Evolutionary conservation across 2,329 filamentous ascomycete species (phyloP), one percentile per base, ranked within the genome.

Genomic region (Fusarium nygamai): DNA sequence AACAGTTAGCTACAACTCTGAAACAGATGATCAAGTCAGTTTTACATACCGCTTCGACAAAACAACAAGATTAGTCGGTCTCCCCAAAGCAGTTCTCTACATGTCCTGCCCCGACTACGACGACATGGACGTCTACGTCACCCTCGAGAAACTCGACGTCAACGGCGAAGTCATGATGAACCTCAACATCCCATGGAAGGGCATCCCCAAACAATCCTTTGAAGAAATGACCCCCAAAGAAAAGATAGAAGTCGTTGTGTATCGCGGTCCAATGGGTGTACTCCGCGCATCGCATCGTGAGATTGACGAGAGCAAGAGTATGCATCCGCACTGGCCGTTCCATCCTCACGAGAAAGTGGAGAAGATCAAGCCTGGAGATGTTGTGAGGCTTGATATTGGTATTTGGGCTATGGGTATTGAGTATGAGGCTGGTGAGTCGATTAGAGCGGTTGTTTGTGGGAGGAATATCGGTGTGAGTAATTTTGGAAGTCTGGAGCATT

Each of bases 351-450:
- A 69, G 5, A 69, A 43, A 3, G 36, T 54, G 1, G 48, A 69
- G 1, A 69, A 69, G 64, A 17, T 69, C 1, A 44, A 20, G 0
- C 19, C 66, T 14, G 64, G 64, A 0, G 41, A 69, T 20, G 3
- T 63, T 9, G 39, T 69, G 0, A 63, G 64, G 12, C 16, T 69
- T 1, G 66, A 69, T 6, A 69, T 69, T 1, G 66, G 66, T 3
- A 69, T 69, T 5, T 69, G 66, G 66, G 66, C 66, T 0, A 69
- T 69, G 64, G 66, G 66, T 5, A 69, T 69, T 6, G 66, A 69
- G 27, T 69, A 69, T 29, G 64, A 69, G 6, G 48, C 57, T 10
- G 66, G 66, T 0, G 66, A 69, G 36, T 69, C 64, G 0, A 34
- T 69, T 5, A 27, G 66, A 3, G 64, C 48, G 11, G 56, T 69